These are phyloP conservation scores for Sporormia fimetaria DNA, from an alignment of 495 filamentous ascomycete species.

Conservation along the genomic window DNA sequence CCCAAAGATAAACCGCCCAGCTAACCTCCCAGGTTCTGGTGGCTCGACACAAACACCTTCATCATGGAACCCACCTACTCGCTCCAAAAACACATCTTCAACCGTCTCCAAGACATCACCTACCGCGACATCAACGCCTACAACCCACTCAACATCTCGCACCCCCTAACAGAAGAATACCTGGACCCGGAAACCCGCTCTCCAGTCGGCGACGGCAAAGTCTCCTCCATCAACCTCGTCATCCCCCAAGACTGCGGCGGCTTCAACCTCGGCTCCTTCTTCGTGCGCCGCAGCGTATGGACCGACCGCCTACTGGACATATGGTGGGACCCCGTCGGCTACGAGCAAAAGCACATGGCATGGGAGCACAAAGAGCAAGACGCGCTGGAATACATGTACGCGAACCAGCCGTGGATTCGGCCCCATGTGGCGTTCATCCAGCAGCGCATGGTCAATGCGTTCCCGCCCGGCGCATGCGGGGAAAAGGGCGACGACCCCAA, in stretches of 20 bases:
- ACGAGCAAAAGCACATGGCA: constrained; percentile 98
- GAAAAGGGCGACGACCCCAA: constrained; percentile 60
- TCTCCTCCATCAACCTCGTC: constrained; percentile 70
- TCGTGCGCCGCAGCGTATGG: constrained; percentile 74
- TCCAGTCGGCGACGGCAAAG: constrained; percentile 58
- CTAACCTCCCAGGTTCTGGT: constrained; percentile 99
- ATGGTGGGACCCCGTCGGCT: constrained; percentile 98
- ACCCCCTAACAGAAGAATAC: constrained; percentile 60
- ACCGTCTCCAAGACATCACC: constrained; percentile 56
- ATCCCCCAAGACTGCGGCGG: constrained; percentile 90
- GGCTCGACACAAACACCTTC: constrained; percentile 95
- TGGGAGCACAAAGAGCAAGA: constrained; percentile 99
- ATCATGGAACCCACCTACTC: constrained; percentile 95
- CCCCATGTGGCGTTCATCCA: constrained; percentile 79
- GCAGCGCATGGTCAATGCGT: constrained; percentile 88
- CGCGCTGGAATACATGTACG: constrained; percentile 84
- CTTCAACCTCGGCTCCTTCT: constrained; percentile 96
- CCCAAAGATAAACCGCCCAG: too few relatives aligned
- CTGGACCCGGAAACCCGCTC: constrained; percentile 65
- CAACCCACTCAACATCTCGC: constrained; percentile 89
- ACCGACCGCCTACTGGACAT: constrained; percentile 85
- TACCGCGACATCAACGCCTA: constrained; percentile 96
- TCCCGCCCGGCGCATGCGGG: constrained; percentile 79
- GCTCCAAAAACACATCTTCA: constrained; percentile 81
- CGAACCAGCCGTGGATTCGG: constrained; percentile 84